These are phyloP conservation scores for Camellia granthamiana DNA, from an alignment of 148 eudicot genomes.

Conservation along the genomic window DNA sequence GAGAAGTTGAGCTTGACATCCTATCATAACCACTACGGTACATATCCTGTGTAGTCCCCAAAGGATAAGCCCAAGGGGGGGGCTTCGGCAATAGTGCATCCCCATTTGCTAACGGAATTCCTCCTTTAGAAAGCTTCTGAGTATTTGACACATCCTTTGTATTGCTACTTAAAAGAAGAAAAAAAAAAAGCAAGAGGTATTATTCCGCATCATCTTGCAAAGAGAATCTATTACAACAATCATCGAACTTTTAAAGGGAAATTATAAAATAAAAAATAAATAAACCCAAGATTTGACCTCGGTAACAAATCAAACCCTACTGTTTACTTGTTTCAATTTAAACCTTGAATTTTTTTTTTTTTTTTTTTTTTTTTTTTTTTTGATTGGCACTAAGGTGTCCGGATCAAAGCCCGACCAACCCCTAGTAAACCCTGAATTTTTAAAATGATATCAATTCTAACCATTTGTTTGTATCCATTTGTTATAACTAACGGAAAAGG, in stretches of 20 bases:
- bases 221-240: neutral
- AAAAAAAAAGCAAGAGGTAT: neutral
- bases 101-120: slow-evolving; percentile 94
- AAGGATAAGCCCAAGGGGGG: slow-evolving; percentile 96
- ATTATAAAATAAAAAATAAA: too few species aligned
- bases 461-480: too few species aligned
- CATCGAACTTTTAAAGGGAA: neutral
- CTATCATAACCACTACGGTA: slow-evolving; percentile 66
- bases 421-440: too few species aligned
- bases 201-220: neutral
- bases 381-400: too few species aligned
- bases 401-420: too few species aligned
- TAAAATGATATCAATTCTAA: too few species aligned
- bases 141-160: slow-evolving; percentile 59
- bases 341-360: too few species aligned
- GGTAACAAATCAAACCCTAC: too few species aligned
- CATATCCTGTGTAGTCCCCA: slow-evolving; percentile 65
- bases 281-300: too few species aligned
- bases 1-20: slow-evolving; percentile 92
- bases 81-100: slow-evolving; percentile 90
- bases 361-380: too few species aligned
- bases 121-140: slow-evolving; percentile 83
- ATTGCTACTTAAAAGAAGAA: slow-evolving; percentile 35
- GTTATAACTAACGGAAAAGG: too few species aligned
- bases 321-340: too few species aligned